Conservation (phyloP, 176 grass and related monocot genomes). For the Hsuehochloa calcarea region DNA sequence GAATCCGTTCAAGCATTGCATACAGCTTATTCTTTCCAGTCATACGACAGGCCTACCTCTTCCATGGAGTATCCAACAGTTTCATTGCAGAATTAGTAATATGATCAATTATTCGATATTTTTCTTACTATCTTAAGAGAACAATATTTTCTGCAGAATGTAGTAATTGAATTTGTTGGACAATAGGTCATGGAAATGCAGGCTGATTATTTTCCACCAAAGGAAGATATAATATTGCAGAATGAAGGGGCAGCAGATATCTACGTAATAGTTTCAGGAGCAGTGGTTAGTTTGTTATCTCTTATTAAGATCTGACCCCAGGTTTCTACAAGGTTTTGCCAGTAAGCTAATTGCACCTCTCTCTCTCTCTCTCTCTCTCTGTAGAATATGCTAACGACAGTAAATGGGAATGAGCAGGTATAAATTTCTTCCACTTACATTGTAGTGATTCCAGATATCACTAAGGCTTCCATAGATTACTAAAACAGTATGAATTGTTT, state of each 20-base stretch:
- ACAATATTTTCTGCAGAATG: neutral
- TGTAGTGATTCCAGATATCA: neutral
- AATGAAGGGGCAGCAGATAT: slow-evolving; percentile 65
- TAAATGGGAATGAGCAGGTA: slow-evolving; percentile 25
- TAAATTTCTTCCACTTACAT: neutral
- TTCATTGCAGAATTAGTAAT: slow-evolving; percentile 71
- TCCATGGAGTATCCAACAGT: slow-evolving; percentile 76
- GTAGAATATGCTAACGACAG: slow-evolving; percentile 59
- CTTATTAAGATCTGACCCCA: neutral
- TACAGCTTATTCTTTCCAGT: slow-evolving; percentile 76
- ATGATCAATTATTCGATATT: neutral
- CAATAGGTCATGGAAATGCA: slow-evolving; percentile 72
- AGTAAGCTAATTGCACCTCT: slow-evolving; percentile 30
- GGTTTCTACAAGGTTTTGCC: slow-evolving; percentile 1
- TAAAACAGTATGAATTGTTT: slow-evolving; percentile 15
- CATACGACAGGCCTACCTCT: slow-evolving; percentile 62
- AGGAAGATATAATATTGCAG: slow-evolving; percentile 76
- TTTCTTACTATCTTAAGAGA: slow-evolving; percentile 3
- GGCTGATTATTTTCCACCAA: slow-evolving; percentile 81
- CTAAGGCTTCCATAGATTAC: neutral
- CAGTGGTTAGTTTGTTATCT: slow-evolving; percentile 61
- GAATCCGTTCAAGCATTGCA: slow-evolving; percentile 82
- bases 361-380: neutral
- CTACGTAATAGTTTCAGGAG: slow-evolving; percentile 78
- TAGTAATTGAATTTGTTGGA: slow-evolving; percentile 30